These are phyloP conservation scores for Helotiales sp. DNA, from an alignment of 2,329 filamentous ascomycete genomes.

Conservation along the genomic window DNA sequence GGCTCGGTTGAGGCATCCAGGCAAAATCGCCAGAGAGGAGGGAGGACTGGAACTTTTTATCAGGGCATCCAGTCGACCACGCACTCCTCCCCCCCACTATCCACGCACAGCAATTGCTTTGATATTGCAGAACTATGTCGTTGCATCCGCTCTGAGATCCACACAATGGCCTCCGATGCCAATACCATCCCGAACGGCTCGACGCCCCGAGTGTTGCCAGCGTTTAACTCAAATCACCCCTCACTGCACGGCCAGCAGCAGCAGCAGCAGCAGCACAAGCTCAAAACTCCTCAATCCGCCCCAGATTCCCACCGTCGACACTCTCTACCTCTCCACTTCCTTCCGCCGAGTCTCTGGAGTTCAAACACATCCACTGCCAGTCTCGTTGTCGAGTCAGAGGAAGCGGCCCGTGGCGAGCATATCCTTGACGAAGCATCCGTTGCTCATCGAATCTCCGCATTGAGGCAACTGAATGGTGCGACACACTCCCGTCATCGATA, in stretches of 20 bases:
- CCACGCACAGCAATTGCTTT: slow-evolving; percentile 32
- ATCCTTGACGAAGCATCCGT: slow-evolving; percentile 59
- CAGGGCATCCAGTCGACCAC: slow-evolving; percentile 3
- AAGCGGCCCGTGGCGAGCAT: slow-evolving; percentile 43
- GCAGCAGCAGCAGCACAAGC: too few relatives aligned
- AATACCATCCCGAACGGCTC: slow-evolving; percentile 27
- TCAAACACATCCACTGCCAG: slow-evolving; percentile 41
- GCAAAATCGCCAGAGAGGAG: background rate
- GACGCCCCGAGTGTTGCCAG: slow-evolving; percentile 29
- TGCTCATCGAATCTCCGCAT: slow-evolving; percentile 61
- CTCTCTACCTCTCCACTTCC: slow-evolving; percentile 42
- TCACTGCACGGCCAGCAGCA: slow-evolving; percentile 20
- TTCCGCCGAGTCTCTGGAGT: slow-evolving; percentile 41
- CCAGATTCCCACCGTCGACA: slow-evolving; percentile 37
- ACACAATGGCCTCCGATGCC: slow-evolving; percentile 36
- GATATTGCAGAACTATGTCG: slow-evolving; percentile 34
- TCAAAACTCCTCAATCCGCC: slow-evolving; percentile 34
- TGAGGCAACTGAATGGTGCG: slow-evolving; percentile 59
- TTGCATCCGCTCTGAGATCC: slow-evolving; percentile 30
- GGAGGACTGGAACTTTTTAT: slow-evolving; percentile 9
- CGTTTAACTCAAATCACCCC: slow-evolving; percentile 27
- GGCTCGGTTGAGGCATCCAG: background rate
- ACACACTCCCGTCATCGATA: slow-evolving; percentile 52
- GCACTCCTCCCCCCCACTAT: slow-evolving; percentile 10
- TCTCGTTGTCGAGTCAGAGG: slow-evolving; percentile 41